These are phyloP conservation scores for Furcasterigmium sp. DNA, from an alignment of 2,329 filamentous ascomycete genomes.

Conservation along the genomic window DNA sequence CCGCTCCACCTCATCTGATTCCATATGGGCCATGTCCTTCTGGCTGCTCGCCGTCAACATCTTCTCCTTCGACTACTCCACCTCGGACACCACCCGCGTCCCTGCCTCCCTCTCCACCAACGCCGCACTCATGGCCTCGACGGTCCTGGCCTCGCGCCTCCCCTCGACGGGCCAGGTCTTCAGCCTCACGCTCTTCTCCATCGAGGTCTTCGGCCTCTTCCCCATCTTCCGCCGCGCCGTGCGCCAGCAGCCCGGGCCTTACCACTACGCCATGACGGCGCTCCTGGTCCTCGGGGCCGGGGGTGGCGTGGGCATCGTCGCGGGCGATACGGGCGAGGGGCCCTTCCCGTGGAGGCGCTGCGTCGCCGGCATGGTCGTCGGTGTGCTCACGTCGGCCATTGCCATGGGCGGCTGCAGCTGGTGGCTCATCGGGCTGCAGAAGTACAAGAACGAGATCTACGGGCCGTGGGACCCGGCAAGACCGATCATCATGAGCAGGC, in stretches of 20 bases:
- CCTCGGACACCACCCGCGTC: constrained; percentile 40
- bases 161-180: constrained; percentile 93
- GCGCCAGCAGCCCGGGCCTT: constrained; percentile 72
- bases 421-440: constrained; percentile 96
- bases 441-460: constrained; percentile 98
- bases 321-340: constrained; percentile 38
- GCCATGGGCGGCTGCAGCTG: constrained; percentile 92
- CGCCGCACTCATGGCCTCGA: constrained; percentile 92
- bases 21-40: constrained; percentile 94
- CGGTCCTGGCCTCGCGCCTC: constrained; percentile 84
- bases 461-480: constrained; percentile 96
- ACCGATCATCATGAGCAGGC: constrained; percentile 72
- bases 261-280: constrained; percentile 73
- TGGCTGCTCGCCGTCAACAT: constrained; percentile 94
- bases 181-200: constrained; percentile 88
- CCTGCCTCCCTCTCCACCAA: constrained; percentile 83
- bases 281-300: constrained; percentile 75
- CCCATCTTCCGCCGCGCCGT: constrained; percentile 94
- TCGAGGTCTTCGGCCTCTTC: constrained; percentile 95
- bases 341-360: constrained; percentile 43
- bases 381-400: constrained; percentile 66
- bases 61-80: constrained; percentile 95
- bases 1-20: constrained; percentile 83
- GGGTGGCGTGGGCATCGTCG: constrained; percentile 64
- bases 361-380: constrained; percentile 69